Percentiles rank a stretch among this genome's conserved stretches.
Evolutionary conservation across 306 rosid genomes (phyloP).

Genomic region (Geum urbanum): DNA sequence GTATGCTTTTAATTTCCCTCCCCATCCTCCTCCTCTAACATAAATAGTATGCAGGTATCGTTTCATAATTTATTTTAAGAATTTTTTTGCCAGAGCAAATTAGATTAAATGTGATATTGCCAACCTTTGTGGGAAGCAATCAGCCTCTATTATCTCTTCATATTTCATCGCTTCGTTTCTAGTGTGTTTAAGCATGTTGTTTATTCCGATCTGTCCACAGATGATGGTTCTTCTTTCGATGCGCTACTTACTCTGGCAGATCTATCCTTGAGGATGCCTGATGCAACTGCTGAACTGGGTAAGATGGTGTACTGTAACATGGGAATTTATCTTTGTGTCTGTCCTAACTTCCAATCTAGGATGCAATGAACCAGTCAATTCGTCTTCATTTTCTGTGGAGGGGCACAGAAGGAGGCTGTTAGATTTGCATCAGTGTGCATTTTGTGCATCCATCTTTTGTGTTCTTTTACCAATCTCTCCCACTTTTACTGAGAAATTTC

Average conservation of each 20-base stretch:
- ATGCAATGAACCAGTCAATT: too few species aligned
- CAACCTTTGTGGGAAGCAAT: neutral
- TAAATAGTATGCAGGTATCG: conserved; percentile 11
- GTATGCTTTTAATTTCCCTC: conserved; percentile 29
- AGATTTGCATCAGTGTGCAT: too few species aligned
- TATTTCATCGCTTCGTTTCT: neutral
- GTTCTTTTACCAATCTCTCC: too few species aligned
- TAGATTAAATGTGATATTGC: neutral
- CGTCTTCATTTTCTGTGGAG: too few species aligned
- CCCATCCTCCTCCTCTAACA: conserved; percentile 8
- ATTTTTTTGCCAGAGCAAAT: neutral
- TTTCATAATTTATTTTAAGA: neutral
- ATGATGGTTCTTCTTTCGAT: conserved; percentile 72
- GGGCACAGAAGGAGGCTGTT: too few species aligned
- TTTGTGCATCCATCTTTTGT: too few species aligned
- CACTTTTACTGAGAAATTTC: neutral
- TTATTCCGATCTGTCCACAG: conserved; percentile 37
- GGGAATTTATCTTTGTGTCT: conserved; percentile 9
- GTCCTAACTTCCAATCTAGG: neutral
- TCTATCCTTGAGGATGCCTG: conserved; percentile 89
- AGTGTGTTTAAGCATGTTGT: conserved; percentile 20
- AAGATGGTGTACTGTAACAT: conserved; percentile 27
- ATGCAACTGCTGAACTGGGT: conserved; percentile 55
- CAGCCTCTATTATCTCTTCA: neutral
- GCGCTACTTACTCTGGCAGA: conserved; percentile 87